Base-by-base conservation (phyloP, 2,329 filamentous ascomycete genomes). In the Didymella lethalis region DNA sequence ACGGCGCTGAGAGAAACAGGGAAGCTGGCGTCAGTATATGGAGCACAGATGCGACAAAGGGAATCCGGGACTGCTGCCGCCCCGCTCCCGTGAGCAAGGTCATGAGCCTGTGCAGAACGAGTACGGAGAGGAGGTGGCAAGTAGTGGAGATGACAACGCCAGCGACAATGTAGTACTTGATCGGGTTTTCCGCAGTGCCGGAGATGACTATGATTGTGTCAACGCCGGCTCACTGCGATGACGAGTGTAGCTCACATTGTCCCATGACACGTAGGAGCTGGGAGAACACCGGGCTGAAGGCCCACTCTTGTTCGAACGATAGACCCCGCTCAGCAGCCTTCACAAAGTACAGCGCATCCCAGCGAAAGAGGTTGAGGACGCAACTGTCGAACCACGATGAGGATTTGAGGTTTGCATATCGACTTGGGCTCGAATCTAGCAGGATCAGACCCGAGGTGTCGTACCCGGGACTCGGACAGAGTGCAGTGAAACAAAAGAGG, bases 11-110 rank as follows among this genome's bases (percentile, higher is more conserved):
- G 18, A 99, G 85, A 73, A 99, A 98, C 2, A 97, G 78, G 0
- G 94, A 94, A 0, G 91, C 95, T 0, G 95, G 94, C 0, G 91
- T 95, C 48, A 98, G 72, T 54, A 96, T 84, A 75, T 98, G 92
- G 48, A 98, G 80, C 16, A 85, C 79, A 3, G 92, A 87, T 8
- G 92, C 84, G 23, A 90, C 73, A 61, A 94, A 88, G 2, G 91
- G 85, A 40, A 90, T 75, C n/a, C 74, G 81, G 63, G 63, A 66
- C 45, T 67, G 73, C 29, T 67, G 63, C 5, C 52, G 52, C 5
- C 61, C 61, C 40, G 23, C 38, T 16, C 61, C 69, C 59, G 81
- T 71, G 10, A 93, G 68, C 7, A 83, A 75, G 54, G 82, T 72
- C 2, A 88, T 86, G 23, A 96, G 85, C 56, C 81, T 79, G 75